Evolutionary conservation across 139 green algal genomes (phyloP).

Genomic region (Astrephomene gubernaculifera): DNA sequence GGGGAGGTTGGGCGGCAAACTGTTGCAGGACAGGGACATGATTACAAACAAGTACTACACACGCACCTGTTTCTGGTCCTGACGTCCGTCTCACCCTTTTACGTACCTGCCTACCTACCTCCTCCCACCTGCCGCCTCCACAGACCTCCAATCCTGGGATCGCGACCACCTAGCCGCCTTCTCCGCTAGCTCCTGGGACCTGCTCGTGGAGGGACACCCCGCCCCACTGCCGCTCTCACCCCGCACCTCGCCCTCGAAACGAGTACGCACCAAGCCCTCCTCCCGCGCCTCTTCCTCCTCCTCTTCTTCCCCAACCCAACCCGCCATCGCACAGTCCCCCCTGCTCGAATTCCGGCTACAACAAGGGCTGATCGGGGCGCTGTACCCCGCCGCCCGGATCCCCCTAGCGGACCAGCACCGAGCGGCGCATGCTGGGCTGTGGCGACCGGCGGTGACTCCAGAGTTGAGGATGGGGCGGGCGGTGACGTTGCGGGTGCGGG

Average conservation of each 20-base stretch:
- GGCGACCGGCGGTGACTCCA: not conserved
- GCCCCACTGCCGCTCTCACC: not conserved
- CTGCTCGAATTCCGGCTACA: not conserved
- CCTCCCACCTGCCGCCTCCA: not conserved
- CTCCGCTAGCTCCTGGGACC: not conserved
- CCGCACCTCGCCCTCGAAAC: not conserved
- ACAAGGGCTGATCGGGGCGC: not conserved
- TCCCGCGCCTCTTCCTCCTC: not conserved
- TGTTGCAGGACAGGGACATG: not conserved
- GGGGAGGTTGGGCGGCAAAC: not conserved
- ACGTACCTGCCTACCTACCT: too few species aligned
- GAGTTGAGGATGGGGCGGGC: not conserved
- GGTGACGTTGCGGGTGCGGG: not conserved
- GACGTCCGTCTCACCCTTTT: too few species aligned
- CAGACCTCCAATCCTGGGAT: constrained; percentile 25
- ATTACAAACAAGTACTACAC: not conserved
- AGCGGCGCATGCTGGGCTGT: not conserved
- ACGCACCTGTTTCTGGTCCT: too few species aligned
- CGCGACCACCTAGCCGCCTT: not conserved
- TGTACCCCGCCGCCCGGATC: not conserved
- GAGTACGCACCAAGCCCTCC: not conserved
- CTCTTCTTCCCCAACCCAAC: not conserved
- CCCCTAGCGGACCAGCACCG: not conserved
- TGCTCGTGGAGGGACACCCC: not conserved
- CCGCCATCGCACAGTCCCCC: not conserved